A percentile compares a stretch with the other conserved stretches of the same genome.
Conservation (phyloP, 805 yeast species). For the Pichia rugopelliculosa region DNA sequence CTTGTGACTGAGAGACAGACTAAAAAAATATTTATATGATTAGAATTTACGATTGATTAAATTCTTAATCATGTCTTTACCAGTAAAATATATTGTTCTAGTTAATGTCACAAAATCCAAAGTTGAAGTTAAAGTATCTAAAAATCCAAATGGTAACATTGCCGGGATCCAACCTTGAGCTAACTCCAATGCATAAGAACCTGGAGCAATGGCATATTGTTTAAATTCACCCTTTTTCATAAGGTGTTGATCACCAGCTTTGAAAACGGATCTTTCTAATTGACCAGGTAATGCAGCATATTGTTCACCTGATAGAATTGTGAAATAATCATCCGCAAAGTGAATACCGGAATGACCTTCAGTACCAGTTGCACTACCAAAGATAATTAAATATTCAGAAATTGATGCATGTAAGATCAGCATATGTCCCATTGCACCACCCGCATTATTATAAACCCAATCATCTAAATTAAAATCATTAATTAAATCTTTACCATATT, state of each 20-base stretch:
- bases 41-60: slow-evolving; percentile 65
- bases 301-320: slow-evolving; percentile 77
- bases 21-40: no score
- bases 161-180: slow-evolving; percentile 99
- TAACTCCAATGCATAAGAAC: slow-evolving; percentile 81
- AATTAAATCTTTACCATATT: slow-evolving; percentile 62
- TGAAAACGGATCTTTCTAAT: slow-evolving; percentile 59
- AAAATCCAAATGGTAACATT: slow-evolving; percentile 93
- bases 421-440: slow-evolving; percentile 98
- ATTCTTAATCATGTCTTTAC: slow-evolving; percentile 65
- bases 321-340: slow-evolving; percentile 96
- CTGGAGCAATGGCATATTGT: slow-evolving; percentile 82
- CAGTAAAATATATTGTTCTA: slow-evolving; percentile 71
- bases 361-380: slow-evolving; percentile 90
- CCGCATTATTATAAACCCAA: slow-evolving; percentile 97
- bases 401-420: slow-evolving; percentile 90
- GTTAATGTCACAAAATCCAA: slow-evolving; percentile 64
- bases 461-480: slow-evolving; percentile 68
- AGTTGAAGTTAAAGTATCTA: slow-evolving; percentile 73
- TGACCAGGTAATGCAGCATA: slow-evolving; percentile 62
- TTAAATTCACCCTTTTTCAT: slow-evolving; percentile 64
- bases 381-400: slow-evolving; percentile 85
- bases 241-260: slow-evolving; percentile 84
- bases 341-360: slow-evolving; percentile 96
- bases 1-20: no score